phyloP scores from a whole-genome alignment of 176 grass and related monocot species.

The Lolium rigidum region DNA sequence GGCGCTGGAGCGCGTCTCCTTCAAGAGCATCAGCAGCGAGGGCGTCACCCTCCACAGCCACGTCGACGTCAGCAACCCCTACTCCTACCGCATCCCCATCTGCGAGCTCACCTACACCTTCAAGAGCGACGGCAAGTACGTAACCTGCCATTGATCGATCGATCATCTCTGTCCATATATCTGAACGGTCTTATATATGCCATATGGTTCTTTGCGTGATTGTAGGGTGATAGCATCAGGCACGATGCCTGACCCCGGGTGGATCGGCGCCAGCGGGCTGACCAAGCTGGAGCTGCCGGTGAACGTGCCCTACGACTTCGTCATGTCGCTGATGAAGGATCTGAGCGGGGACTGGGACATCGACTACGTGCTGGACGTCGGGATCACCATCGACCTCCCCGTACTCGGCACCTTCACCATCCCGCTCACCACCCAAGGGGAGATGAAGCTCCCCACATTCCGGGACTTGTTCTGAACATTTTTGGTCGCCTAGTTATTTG shows the following conservation, averaged over 20 bases:
- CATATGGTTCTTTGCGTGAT: not conserved
- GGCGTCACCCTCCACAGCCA: slow-evolving; percentile 74
- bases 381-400: slow-evolving; percentile 77
- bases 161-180: too few species aligned
- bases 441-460: slow-evolving; percentile 84
- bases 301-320: slow-evolving; percentile 80
- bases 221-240: slow-evolving; percentile 63
- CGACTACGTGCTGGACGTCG: slow-evolving; percentile 70
- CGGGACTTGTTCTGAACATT: slow-evolving; percentile 59
- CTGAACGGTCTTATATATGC: not conserved
- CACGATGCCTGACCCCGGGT: slow-evolving; percentile 73
- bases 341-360: slow-evolving; percentile 79
- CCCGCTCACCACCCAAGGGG: slow-evolving; percentile 66
- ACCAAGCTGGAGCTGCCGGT: slow-evolving; percentile 81
- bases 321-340: slow-evolving; percentile 63
- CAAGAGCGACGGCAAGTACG: slow-evolving; percentile 66
- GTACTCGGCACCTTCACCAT: slow-evolving; percentile 81
- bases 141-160: not conserved
- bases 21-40: slow-evolving; percentile 65
- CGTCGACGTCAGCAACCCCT: slow-evolving; percentile 80
- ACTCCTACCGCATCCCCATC: slow-evolving; percentile 74
- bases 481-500: not conserved
- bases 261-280: slow-evolving; percentile 58
- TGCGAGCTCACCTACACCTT: slow-evolving; percentile 75
- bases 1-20: slow-evolving; percentile 50